A percentile compares a stretch with the other conserved stretches of the same genome.
Evolutionary conservation across 495 filamentous ascomycete species (phyloP).

Genomic region (Penicillium lividum): DNA sequence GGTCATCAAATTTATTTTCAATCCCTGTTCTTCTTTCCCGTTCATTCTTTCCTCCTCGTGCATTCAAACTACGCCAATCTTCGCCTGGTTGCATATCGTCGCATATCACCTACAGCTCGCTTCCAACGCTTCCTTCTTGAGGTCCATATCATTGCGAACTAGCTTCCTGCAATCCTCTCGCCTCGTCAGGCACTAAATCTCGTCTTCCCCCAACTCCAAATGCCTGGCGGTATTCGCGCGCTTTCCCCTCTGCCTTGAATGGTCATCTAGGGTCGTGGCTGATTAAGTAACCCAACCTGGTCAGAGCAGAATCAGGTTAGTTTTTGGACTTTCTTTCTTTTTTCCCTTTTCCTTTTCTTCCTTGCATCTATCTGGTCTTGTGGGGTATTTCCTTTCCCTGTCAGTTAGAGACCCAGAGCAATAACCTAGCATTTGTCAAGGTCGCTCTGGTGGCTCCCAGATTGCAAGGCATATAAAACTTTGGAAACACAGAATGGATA

Average conservation of each 20-base stretch:
- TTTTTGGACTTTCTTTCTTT: constrained; percentile 13
- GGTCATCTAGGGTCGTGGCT: constrained; percentile 24
- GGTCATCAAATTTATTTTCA: constrained; percentile 8
- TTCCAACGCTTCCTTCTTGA: constrained; percentile 20
- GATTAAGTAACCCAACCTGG: constrained; percentile 20
- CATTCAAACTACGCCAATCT: constrained; percentile 12
- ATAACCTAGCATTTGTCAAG: constrained; percentile 6
- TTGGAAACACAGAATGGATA: constrained; percentile 22
- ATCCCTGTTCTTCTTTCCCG: constrained; percentile 17
- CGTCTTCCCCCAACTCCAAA: constrained; percentile 18
- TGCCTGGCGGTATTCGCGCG: constrained; percentile 21
- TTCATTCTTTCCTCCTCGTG: constrained; percentile 18
- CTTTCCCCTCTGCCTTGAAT: constrained; percentile 20
- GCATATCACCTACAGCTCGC: constrained; percentile 22
- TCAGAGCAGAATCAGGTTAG: constrained; percentile 23
- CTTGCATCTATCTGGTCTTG: constrained; percentile 4
- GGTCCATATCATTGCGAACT: constrained; percentile 20
- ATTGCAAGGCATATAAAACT: background rate
- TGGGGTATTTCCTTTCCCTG: background rate
- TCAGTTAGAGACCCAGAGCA: background rate
- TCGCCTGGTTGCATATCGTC: constrained; percentile 23
- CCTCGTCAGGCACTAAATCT: constrained; percentile 22
- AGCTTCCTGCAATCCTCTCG: constrained; percentile 16
- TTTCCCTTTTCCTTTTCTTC: constrained; percentile 9
- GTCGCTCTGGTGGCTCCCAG: background rate